Evolutionary conservation across 257 asterid genomes (phyloP).

Genomic region (Penstemon eatonii): DNA sequence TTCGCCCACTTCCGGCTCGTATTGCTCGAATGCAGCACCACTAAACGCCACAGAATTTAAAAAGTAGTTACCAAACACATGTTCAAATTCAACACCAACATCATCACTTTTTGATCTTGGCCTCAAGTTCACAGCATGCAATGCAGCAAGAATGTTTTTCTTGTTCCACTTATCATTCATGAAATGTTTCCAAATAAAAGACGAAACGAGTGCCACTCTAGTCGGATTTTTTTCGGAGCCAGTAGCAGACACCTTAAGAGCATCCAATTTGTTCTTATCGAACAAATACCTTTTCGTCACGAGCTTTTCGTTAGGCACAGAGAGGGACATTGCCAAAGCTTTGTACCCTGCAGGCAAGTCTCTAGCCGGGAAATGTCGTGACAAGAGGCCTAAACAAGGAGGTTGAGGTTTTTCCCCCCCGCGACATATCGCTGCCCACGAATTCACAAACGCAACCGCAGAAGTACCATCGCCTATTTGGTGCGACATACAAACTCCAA

Average conservation of each 20-base stretch:
- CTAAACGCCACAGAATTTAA: not conserved
- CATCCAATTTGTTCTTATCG: slow-evolving; percentile 29
- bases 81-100: slow-evolving; percentile 2
- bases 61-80: slow-evolving; percentile 22
- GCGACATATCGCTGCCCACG: slow-evolving; percentile 38
- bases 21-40: not conserved
- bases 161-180: slow-evolving; percentile 16
- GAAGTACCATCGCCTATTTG: slow-evolving; percentile 36
- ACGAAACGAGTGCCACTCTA: slow-evolving; percentile 50
- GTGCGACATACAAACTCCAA: slow-evolving; percentile 39
- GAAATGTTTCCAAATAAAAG: slow-evolving; percentile 43
- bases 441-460: slow-evolving; percentile 32
- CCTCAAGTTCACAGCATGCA: slow-evolving; percentile 41
- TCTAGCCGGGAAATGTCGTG: slow-evolving; percentile 29
- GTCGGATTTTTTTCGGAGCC: slow-evolving; percentile 35
- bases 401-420: not conserved
- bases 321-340: not conserved
- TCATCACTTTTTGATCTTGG: slow-evolving; percentile 24
- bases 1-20: not conserved
- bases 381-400: slow-evolving; percentile 22
- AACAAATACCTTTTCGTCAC: slow-evolving; percentile 37
- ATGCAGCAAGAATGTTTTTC: slow-evolving; percentile 11
- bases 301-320: not conserved
- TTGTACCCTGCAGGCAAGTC: slow-evolving; percentile 18
- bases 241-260: not conserved